Evolutionary conservation across 2,329 filamentous ascomycete species (phyloP), one percentile per base, ranked within the genome.

Genomic region (Fusarium stilboides): DNA sequence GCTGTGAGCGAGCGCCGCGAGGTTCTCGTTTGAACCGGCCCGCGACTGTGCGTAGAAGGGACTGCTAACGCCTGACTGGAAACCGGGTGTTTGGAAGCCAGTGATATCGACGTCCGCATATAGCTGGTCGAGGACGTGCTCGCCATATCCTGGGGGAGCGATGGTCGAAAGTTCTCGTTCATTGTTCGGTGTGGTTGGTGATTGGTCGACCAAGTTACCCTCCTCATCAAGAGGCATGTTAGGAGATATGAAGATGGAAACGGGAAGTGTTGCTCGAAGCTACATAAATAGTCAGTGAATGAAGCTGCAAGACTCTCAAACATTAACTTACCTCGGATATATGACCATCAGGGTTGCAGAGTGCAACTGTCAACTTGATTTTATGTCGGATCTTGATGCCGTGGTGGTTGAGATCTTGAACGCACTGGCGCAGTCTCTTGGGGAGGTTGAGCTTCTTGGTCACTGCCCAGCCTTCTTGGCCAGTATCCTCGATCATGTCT

Each of bases 291-390:
- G 56, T 75, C 44, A 73, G 64, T 36, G 39, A 34, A 34, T 20
- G 31, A 34, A 14, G 7, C 13, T 5, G 34, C 26, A 37, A 1
- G 9, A 14, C 14, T 28, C n/a, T 17, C 8, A 2, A 28, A 19
- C 6, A 34, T 22, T 8, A 14, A 47, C 84, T 77, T 84, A 92
- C 89, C 86, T 98, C 95, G 57, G 94, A 98, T 57, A 94, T 87
- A 77, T 98, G 96, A 0, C 94, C 95, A 77, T 99, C 96, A 1
- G 96, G 95, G 74, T 99, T 98, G 79, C 94, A 92, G 39, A 99
- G 87, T 46, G 95, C 93, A 63, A 98, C 91, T 50, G 93, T 94
- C 75, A 98, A 87, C 82, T 95, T 95, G 71, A 98, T 87, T 81
- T 97, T 97, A 80, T 99, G 96, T 57, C 93, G 88, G 53, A 98